Evolutionary conservation across 2,329 filamentous ascomycete species (phyloP).

Genomic region (Emmonsia crescens): DNA sequence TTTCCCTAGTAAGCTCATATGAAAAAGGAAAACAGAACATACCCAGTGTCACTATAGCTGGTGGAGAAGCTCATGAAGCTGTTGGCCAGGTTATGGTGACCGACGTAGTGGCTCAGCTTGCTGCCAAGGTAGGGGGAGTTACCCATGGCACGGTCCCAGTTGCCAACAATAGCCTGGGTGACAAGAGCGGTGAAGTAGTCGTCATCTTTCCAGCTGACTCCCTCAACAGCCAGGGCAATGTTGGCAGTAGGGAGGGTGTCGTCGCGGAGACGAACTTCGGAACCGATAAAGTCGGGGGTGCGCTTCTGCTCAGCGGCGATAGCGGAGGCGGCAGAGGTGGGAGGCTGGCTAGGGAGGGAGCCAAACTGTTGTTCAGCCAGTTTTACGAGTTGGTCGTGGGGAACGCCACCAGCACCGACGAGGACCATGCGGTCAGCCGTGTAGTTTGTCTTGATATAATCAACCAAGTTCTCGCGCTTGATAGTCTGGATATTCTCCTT

Average conservation of each 20-base stretch:
- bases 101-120: conserved; percentile 91
- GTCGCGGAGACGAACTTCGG: conserved; percentile 88
- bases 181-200: conserved; percentile 99
- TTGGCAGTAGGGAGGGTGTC: conserved; percentile 94
- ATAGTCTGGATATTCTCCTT: conserved; percentile 98
- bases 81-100: conserved; percentile 92
- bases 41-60: conserved; percentile 99
- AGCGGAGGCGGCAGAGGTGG: conserved; percentile 61
- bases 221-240: conserved; percentile 96
- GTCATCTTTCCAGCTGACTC: conserved; percentile 98
- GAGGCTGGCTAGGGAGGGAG: conserved; percentile 61
- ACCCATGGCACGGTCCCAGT: conserved; percentile 99
- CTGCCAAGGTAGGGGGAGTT: conserved; percentile 94
- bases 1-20: no score
- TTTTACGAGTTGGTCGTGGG: conserved; percentile 86
- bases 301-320: conserved; percentile 65
- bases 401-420: conserved; percentile 85
- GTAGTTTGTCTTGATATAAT: conserved; percentile 99
- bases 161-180: conserved; percentile 95
- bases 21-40: conserved; percentile 32
- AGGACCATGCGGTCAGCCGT: conserved; percentile 99
- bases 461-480: conserved; percentile 74
- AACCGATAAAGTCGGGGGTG: conserved; percentile 91
- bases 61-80: conserved; percentile 99
- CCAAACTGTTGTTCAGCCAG: conserved; percentile 95